A percentile compares a stretch with the other conserved stretches of the same genome.
Evolutionary conservation across 2,329 filamentous ascomycete genomes (phyloP).

Genomic region (Apiospora rasikravindrae): DNA sequence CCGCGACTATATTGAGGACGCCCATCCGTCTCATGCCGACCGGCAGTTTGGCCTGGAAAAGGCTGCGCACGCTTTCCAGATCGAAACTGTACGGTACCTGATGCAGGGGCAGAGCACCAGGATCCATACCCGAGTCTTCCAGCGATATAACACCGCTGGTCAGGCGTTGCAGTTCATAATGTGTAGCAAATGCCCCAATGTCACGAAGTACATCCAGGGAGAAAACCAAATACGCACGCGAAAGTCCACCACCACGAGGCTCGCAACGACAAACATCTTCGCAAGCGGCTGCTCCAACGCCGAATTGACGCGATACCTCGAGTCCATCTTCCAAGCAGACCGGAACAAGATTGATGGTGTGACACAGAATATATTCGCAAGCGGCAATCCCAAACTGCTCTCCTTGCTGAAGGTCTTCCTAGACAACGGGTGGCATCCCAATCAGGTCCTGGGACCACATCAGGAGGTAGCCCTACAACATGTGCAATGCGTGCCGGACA

Average conservation of each 20-base stretch:
- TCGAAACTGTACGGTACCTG: not conserved
- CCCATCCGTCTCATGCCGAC: not conserved
- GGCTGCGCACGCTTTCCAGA: constrained; percentile 17
- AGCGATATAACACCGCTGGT: not conserved
- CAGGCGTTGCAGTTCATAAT: not conserved
- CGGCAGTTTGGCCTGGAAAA: constrained; percentile 18
- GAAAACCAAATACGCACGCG: not conserved
- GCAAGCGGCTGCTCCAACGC: not conserved
- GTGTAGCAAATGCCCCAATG: not conserved
- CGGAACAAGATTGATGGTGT: too few relatives aligned
- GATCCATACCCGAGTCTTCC: constrained; percentile 5
- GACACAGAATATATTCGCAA: not conserved
- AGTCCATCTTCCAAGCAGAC: too few relatives aligned
- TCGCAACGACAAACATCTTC: not conserved
- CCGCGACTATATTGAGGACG: not conserved
- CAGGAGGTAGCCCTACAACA: constrained; percentile 4
- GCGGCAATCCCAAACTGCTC: not conserved
- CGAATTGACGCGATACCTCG: too few relatives aligned
- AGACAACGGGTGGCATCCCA: constrained; percentile 19
- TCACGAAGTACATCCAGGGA: not conserved
- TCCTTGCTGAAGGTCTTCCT: not conserved
- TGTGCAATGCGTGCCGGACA: not conserved
- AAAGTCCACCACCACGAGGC: not conserved
- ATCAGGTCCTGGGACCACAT: not conserved
- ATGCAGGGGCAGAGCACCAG: not conserved